Percentiles rank a stretch among this genome's conserved stretches.
Conservation (phyloP, 169 alveolate genomes). For the Toxoplasma gondii region DNA sequence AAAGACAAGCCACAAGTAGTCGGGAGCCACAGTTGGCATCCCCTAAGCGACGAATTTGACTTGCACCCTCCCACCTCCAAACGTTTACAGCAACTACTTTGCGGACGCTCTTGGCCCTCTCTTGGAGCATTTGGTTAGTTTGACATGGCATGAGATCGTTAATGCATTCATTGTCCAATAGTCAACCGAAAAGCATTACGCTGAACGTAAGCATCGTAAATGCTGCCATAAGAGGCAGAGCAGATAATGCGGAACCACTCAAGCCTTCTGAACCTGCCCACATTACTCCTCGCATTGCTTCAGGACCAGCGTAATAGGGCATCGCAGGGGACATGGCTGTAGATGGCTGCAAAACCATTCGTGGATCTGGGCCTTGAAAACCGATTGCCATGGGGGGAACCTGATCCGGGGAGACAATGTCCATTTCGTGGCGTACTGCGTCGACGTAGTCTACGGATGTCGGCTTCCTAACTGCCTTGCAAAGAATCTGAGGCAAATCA, state of each 20-base stretch:
- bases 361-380: not conserved
- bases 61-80: too few species aligned
- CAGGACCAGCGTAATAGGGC: not conserved
- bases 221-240: not conserved
- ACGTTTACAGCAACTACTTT: too few species aligned
- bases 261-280: not conserved
- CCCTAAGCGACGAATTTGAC: too few species aligned
- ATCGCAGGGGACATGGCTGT: too few species aligned
- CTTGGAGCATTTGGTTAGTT: too few species aligned
- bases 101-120: too few species aligned
- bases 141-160: too few species aligned
- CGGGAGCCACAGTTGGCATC: too few species aligned
- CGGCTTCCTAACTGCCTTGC: not conserved
- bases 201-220: not conserved
- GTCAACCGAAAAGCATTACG: not conserved
- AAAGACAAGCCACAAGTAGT: too few species aligned
- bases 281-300: not conserved
- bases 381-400: not conserved
- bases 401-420: slow-evolving; percentile 15
- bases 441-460: slow-evolving; percentile 9
- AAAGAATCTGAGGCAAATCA: not conserved
- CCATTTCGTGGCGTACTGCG: slow-evolving; percentile 17
- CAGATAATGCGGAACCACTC: not conserved
- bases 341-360: not conserved
- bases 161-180: too few species aligned